Conservation (phyloP, 805 yeast species). For the Wickerhamomyces bisporus region DNA sequence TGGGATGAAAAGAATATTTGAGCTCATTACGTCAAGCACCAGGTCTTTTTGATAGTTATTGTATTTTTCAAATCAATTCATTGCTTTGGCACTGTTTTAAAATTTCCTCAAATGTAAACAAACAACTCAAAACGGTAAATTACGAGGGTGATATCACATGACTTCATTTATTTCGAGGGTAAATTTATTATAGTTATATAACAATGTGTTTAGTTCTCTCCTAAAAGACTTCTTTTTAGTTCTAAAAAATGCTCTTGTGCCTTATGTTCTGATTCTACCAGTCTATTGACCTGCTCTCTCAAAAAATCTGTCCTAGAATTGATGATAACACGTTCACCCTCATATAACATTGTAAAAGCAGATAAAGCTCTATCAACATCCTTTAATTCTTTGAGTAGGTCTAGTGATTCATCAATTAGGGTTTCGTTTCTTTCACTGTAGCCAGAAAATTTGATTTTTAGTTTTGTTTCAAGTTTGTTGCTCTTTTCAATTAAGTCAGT, state of each 20-base stretch:
- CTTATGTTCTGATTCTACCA: slow-evolving; percentile 19
- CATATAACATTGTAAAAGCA: slow-evolving; percentile 18
- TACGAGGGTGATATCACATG: not conserved
- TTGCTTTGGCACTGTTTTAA: too few species aligned
- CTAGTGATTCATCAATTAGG: slow-evolving; percentile 8
- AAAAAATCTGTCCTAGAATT: slow-evolving; percentile 10
- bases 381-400: slow-evolving; percentile 10
- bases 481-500: slow-evolving; percentile 10
- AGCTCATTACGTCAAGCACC: slow-evolving; percentile 14
- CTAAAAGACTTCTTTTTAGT: slow-evolving; percentile 4
- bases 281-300: slow-evolving; percentile 19
- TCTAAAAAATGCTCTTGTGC: slow-evolving; percentile 19
- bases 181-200: too few species aligned
- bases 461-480: slow-evolving; percentile 14
- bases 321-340: slow-evolving; percentile 11
- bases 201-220: too few species aligned
- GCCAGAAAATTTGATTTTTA: slow-evolving; percentile 9
- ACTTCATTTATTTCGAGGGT: too few species aligned
- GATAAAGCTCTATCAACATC: slow-evolving; percentile 18
- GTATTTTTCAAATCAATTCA: too few species aligned
- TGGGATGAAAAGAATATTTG: slow-evolving; percentile 47
- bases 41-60: too few species aligned
- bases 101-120: slow-evolving; percentile 5
- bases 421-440: slow-evolving; percentile 9
- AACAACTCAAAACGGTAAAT: not conserved